Evolutionary conservation across 352 stramenopile species (phyloP), one percentile per base, ranked within the genome.

Genomic region (Phytophthora megakarya): DNA sequence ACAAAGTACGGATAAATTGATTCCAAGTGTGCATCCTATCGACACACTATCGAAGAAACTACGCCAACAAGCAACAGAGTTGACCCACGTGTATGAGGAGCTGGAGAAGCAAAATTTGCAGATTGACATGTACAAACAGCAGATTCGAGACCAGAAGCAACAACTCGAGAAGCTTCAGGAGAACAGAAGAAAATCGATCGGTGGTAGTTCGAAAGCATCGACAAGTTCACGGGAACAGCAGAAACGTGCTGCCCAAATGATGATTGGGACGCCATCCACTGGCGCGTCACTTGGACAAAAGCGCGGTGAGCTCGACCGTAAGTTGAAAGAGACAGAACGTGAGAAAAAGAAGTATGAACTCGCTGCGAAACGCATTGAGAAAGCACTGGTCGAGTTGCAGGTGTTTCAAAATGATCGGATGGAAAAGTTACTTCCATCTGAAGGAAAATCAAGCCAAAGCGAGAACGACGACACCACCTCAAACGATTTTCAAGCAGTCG

Each of bases 21-120:
- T 9, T 16, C 61, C 70, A 23, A 76, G 70, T 22, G 58, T 76
- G 5, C 71, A 87, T 53, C 83, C 83, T 10, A 78, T 91, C 18
- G 84, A 91, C 33, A 82, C 73, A 3, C 55, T 93, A 9, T 76
- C 84, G 8, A 90, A 89, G 64, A 93, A 92, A 57, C 67, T 93
- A 28, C 70, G 85, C 0, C 73, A 86, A 22, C 85, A 93, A 39
- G 85, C 83, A 10, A 67, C 70, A 46, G 85, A 93, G 62, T 75
- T 93, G 44, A 91, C 80, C 0, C 57, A 76, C 3, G 71, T 91
- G 51, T 90, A 93, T 48, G 83, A 93, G 53, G 62, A 88, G 45
- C 70, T 93, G 15, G 83, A 84, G 53, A 71, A 75, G 22, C 87
- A 90, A 51, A 77, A 78, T 16, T 40, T 79, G 5, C 45, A 72